Base-by-base conservation (phyloP, 768 basidiomycete genomes). In the Asterophora lycoperdoides region DNA sequence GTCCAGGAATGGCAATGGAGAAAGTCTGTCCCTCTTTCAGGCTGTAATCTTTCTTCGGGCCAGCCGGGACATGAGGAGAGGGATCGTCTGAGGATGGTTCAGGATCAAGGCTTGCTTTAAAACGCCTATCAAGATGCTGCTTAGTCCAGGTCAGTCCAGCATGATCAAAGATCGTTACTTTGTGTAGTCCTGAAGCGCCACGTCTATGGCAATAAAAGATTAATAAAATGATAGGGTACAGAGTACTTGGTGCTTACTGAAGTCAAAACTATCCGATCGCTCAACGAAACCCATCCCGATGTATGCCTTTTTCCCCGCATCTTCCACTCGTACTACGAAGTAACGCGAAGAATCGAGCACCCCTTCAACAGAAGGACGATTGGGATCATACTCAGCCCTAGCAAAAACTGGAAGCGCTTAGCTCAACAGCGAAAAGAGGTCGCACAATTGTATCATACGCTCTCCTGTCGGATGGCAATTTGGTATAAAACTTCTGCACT, bases 11-110 rank as follows among this genome's bases (percentile, higher is more conserved):
- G 29, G 80, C 72, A 55, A 97, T 95, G 4, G 86, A 85, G 65
- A 97, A 94, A 0, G 93, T 96, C 64, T 97, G 90, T 8, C 93
- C 93, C 57, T 93, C 91, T 65, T 95, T 96, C 57, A 97, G 69
- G 33, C 87, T 88, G 67, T 93, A 96, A 57, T 97, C 93, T 66
- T 91, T 90, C 74, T 92, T 93, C 1, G 91, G 89, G 8, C 86
- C 90, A 8, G 76, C 52, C 10, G 91, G 85, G 48, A 87, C 56
- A 55, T 85, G 79, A 8, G 88, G 82, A n/a, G 87, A 85, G 1
- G 78, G 62, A 49, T 68, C 69, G 14, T 71, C 68, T 5, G 71
- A 54, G 6, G 72, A 69, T 8, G 71, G 58, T 8, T 68, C 61
- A 5, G 79, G 80, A 53, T 85, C 80, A 23, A 84, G 70, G 14